These are phyloP conservation scores for Aspergillus incahuasiensis DNA, from an alignment of 495 filamentous ascomycete genomes.

Conservation along the genomic window DNA sequence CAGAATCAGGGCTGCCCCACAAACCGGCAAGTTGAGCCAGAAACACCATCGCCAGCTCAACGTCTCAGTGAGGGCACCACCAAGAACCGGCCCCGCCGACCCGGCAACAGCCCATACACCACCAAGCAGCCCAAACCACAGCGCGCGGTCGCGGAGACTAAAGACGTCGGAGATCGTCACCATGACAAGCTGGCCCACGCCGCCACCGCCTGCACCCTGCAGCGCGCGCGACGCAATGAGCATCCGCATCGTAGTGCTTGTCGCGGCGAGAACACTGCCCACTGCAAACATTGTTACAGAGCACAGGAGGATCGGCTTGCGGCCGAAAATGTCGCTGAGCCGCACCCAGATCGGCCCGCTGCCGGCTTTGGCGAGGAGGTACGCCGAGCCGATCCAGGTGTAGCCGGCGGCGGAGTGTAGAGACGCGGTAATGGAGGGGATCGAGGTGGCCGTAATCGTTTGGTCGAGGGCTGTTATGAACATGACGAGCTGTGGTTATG, in stretches of 20 bases:
- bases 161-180: conserved; percentile 70
- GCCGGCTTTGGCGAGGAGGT: conserved; percentile 29
- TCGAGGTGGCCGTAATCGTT: conserved; percentile 51
- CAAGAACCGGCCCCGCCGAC: conserved; percentile 59
- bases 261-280: conserved; percentile 57
- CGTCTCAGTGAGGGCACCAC: conserved; percentile 57
- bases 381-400: conserved; percentile 51
- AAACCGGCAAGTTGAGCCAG: conserved; percentile 50
- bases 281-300: conserved; percentile 63
- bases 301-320: conserved; percentile 63
- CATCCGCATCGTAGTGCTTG: conserved; percentile 58
- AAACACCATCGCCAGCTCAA: conserved; percentile 49
- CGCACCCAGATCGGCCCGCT: conserved; percentile 52
- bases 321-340: conserved; percentile 70
- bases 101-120: conserved; percentile 62
- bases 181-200: conserved; percentile 66
- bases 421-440: conserved; percentile 43
- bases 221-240: conserved; percentile 63
- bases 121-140: conserved; percentile 48
- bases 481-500: conserved; percentile 2
- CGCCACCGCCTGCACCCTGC: conserved; percentile 68
- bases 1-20: conserved; percentile 53
- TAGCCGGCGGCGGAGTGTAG: conserved; percentile 46
- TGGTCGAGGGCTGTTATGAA: conserved; percentile 51
- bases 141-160: conserved; percentile 47